Evolutionary conservation across 2,329 filamentous ascomycete genomes (phyloP), one percentile per base, ranked within the genome.

Genomic region (Penicillium brevicompactum): DNA sequence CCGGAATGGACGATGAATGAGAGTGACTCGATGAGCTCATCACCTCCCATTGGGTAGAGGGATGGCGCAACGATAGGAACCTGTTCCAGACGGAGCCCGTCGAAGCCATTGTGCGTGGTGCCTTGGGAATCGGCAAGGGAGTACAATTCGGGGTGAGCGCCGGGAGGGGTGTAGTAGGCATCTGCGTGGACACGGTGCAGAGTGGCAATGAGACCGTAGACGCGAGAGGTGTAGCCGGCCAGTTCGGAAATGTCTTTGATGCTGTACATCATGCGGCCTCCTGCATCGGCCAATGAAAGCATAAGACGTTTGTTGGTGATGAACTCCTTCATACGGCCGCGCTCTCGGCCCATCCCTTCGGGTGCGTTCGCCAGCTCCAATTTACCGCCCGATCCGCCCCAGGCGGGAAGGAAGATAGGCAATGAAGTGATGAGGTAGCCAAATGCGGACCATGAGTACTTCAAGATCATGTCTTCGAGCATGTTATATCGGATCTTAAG

Each of bases 281-380:
- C 94, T 1, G 94, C 94, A 74, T 99, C 94, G 9, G 94, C 94
- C 37, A 99, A 84, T 14, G 93, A 97, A 31, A 99, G 84, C 94
- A 99, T 97, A 38, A 99, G 87, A 4, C 94, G 87, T 75, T 99
- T 97, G 78, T 99, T 99, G 11, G 94, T 99, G 75, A 99, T 97
- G 76, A 99, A 99, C 32, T 96, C 91, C 77, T 95, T 94, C 91
- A 97, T 99, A 40, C 95, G 90, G 53, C 88, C 87, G 45, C 90
- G 85, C 73, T 96, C 91, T 27, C 89, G 84, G 38, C 69, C 67
- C 18, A 68, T 62, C 5, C 63, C 61, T 37, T 73, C 68, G 4
- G 70, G 61, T 27, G 65, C 62, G 57, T 71, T 67, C 2, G 82
- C 75, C 65, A 90, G 79, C 74, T 96, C 90, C 51, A 87, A 77